A percentile compares a stretch with the other conserved stretches of the same genome.
phyloP scores from a whole-genome alignment of 805 yeast genomes.

The Wickerhamiella allomyrinae region DNA sequence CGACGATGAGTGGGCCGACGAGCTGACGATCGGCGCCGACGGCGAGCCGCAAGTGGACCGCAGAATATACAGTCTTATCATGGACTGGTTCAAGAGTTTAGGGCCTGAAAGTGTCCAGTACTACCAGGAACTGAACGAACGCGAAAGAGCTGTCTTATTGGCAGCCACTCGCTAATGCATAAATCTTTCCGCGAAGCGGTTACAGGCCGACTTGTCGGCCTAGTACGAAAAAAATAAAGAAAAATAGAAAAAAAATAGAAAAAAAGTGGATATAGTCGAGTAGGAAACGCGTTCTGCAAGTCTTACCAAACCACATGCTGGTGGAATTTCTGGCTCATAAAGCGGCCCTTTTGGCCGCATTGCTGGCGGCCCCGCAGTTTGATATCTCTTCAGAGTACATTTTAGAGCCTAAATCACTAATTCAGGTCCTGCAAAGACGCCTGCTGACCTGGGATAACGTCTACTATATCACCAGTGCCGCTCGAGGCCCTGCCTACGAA shows the following conservation, averaged over 20 bases:
- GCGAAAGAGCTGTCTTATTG: conserved; percentile 11
- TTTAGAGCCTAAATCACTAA: conserved; percentile 10
- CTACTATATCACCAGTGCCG: conserved; percentile 48
- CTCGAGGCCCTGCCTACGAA: conserved; percentile 45
- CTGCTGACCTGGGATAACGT: conserved; percentile 78
- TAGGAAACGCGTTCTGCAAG: too few relatives aligned
- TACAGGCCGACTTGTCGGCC: too few relatives aligned
- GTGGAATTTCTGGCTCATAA: conserved; percentile 20
- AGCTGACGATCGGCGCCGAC: conserved; percentile 15
- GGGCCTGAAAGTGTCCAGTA: conserved; percentile 11
- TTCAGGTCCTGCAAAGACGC: conserved; percentile 15
- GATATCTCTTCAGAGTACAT: conserved; percentile 37
- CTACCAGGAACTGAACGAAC: conserved; percentile 10
- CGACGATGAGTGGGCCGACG: conserved; percentile 31
- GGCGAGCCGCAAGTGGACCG: conserved; percentile 15
- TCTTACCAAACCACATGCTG: too few relatives aligned
- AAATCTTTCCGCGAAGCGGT: too few relatives aligned
- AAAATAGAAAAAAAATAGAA: too few relatives aligned
- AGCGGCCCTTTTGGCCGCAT: conserved; percentile 25
- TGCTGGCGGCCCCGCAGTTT: conserved; percentile 31
- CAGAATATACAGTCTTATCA: conserved; percentile 15
- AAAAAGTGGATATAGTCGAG: too few relatives aligned
- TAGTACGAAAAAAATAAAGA: too few relatives aligned
- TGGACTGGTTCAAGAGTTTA: conserved; percentile 19
- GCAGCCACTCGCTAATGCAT: conserved; percentile 3